Conservation (phyloP, 495 filamentous ascomycete genomes). For the Venustampulla echinocandica region DNA sequence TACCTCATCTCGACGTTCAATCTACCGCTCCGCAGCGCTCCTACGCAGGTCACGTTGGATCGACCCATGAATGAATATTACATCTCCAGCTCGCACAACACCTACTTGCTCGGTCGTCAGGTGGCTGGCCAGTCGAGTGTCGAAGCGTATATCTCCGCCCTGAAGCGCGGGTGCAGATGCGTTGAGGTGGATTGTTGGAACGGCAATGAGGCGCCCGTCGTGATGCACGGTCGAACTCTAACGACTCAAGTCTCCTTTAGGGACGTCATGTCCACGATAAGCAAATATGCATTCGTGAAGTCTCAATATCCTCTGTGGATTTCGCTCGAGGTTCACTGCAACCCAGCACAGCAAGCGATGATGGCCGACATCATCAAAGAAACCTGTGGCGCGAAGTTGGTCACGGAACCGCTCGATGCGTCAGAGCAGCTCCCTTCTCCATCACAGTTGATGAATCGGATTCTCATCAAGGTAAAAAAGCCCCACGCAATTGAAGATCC, state of each 20-base stretch:
- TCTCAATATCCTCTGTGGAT: slow-evolving; percentile 81
- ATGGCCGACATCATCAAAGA: slow-evolving; percentile 91
- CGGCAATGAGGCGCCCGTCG: slow-evolving; percentile 76
- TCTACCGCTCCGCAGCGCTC: slow-evolving; percentile 46
- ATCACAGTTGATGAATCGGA: slow-evolving; percentile 69
- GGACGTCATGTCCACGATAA: slow-evolving; percentile 86
- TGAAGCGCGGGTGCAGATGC: slow-evolving; percentile 83
- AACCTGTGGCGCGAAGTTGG: slow-evolving; percentile 66
- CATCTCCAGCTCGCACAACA: slow-evolving; percentile 98
- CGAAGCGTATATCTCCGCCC: slow-evolving; percentile 87
- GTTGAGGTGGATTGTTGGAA: slow-evolving; percentile 99
- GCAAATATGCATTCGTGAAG: slow-evolving; percentile 80
- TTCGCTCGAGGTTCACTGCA: slow-evolving; percentile 93
- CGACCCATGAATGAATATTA: slow-evolving; percentile 94
- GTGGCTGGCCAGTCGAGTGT: slow-evolving; percentile 82
- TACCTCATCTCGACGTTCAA: slow-evolving; percentile 73
- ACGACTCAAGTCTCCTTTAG: slow-evolving; percentile 79
- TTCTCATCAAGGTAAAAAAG: slow-evolving; percentile 90
- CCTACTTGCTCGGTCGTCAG: slow-evolving; percentile 86
- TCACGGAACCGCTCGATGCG: slow-evolving; percentile 64
- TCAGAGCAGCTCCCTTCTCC: slow-evolving; percentile 67
- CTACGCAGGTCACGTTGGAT: slow-evolving; percentile 53
- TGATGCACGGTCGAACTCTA: slow-evolving; percentile 82
- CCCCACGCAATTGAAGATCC: slow-evolving; percentile 35
- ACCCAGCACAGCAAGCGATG: slow-evolving; percentile 64